These are phyloP conservation scores for Candida krabiensis DNA, from an alignment of 805 yeast genomes.

Conservation along the genomic window DNA sequence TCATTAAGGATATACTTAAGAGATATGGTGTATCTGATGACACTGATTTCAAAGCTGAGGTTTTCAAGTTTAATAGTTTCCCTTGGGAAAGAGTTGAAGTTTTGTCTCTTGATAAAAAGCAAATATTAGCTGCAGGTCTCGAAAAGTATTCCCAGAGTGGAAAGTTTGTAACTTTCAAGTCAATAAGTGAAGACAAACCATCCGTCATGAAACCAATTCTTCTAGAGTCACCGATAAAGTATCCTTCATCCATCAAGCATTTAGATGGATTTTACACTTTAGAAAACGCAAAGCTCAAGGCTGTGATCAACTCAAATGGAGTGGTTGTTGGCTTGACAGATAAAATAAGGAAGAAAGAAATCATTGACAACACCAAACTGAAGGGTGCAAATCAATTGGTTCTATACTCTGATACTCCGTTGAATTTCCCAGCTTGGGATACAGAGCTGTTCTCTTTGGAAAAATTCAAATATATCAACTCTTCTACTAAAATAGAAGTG, in stretches of 20 bases:
- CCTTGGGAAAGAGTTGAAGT: conserved; percentile 64
- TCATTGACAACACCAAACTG: conserved; percentile 55
- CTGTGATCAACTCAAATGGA: conserved; percentile 52
- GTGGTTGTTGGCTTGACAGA: conserved; percentile 66
- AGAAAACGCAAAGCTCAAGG: conserved; percentile 61
- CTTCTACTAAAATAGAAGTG: conserved; percentile 39
- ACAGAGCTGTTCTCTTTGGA: conserved; percentile 87
- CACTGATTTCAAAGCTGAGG: conserved; percentile 16
- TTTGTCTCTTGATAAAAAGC: conserved; percentile 27
- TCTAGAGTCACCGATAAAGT: conserved; percentile 26
- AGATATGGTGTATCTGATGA: conserved; percentile 10
- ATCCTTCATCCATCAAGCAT: conserved; percentile 51
- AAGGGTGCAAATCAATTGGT: conserved; percentile 79
- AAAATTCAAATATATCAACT: conserved; percentile 55
- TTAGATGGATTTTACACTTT: conserved; percentile 45
- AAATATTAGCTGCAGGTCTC: not conserved
- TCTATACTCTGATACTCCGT: conserved; percentile 85
- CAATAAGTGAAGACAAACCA: conserved; percentile 4
- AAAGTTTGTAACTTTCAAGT: conserved; percentile 20
- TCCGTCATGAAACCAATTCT: conserved; percentile 26
- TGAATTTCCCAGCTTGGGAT: conserved; percentile 96
- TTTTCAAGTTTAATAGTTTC: conserved; percentile 50
- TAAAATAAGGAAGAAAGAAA: conserved; percentile 56
- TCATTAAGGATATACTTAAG: conserved; percentile 48
- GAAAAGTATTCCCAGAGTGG: conserved; percentile 12